phyloP scores from a whole-genome alignment of 2,329 filamentous ascomycete genomes.

The Lecanicillium sp. region DNA sequence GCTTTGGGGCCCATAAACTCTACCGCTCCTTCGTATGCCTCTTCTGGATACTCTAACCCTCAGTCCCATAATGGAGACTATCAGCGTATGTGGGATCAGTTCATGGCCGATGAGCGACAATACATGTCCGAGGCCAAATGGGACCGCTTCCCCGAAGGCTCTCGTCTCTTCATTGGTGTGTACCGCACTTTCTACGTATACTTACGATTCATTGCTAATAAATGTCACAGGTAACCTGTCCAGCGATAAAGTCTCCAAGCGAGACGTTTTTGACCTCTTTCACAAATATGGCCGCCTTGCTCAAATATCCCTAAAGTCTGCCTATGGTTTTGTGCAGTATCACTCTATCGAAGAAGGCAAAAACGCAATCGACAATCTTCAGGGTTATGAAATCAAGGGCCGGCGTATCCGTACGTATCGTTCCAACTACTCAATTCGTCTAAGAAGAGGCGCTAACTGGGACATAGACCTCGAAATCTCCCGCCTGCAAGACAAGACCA shows the following conservation, averaged over 20 bases:
- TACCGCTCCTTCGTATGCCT: neutral
- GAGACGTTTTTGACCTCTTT: conserved; percentile 88
- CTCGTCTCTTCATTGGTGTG: conserved; percentile 73
- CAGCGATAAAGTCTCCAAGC: conserved; percentile 86
- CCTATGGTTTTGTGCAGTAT: conserved; percentile 95
- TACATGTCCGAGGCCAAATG: conserved; percentile 73
- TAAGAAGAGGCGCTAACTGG: conserved; percentile 18
- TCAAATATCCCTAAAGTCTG: conserved; percentile 93
- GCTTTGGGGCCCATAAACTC: neutral
- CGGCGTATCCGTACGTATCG: conserved; percentile 55
- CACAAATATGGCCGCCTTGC: conserved; percentile 77
- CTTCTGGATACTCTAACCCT: conserved; percentile 17
- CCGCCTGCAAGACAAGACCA: conserved; percentile 69
- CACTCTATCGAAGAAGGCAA: conserved; percentile 67
- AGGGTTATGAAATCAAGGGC: conserved; percentile 76
- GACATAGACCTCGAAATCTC: conserved; percentile 76
- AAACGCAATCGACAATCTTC: conserved; percentile 66
- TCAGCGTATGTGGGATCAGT: conserved; percentile 63
- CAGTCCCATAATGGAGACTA: conserved; percentile 35
- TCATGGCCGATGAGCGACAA: conserved; percentile 62
- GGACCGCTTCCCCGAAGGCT: conserved; percentile 72
- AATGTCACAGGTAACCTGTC: conserved; percentile 68
- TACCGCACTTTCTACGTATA: conserved; percentile 18
- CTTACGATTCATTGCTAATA: conserved; percentile 14
- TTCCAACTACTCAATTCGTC: too few relatives aligned